Conservation (phyloP, 1,284 basidiomycete genomes). For the Malassezia dermatis region DNA sequence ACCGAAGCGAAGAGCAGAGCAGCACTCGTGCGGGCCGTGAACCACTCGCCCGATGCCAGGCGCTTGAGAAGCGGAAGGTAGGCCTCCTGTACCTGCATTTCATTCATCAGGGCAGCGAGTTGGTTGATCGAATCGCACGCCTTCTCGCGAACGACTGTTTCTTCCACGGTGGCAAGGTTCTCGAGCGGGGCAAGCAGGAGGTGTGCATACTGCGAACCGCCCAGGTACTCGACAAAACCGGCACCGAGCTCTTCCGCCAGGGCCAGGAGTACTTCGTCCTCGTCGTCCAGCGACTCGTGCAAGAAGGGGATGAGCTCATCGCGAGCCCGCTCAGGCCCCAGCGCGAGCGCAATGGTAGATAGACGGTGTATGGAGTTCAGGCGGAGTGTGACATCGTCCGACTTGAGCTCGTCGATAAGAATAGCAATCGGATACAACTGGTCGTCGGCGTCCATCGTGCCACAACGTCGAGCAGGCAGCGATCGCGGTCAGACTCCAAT, state of each 20-base stretch:
- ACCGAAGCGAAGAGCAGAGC: constrained; percentile 89
- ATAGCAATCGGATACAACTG: constrained; percentile 51
- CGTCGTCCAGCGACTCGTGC: constrained; percentile 95
- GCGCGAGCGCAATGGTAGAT: constrained; percentile 92
- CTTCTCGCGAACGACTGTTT: constrained; percentile 95
- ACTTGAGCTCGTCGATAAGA: constrained; percentile 83
- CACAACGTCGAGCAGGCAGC: neutral
- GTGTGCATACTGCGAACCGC: constrained; percentile 79
- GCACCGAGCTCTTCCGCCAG: constrained; percentile 85
- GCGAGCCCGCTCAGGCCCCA: constrained; percentile 86
- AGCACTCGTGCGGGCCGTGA: constrained; percentile 94
- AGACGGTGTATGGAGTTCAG: constrained; percentile 95
- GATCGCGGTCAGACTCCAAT: neutral
- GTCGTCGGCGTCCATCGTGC: constrained; percentile 44
- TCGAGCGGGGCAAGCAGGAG: constrained; percentile 83
- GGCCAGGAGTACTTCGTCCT: constrained; percentile 94
- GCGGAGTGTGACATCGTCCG: constrained; percentile 71
- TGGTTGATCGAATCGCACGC: constrained; percentile 94
- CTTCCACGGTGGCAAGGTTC: constrained; percentile 90
- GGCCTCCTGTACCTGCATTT: constrained; percentile 73
- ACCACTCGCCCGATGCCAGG: constrained; percentile 91
- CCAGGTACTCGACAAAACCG: constrained; percentile 78
- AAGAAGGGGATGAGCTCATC: constrained; percentile 95
- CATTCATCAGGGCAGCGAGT: constrained; percentile 67
- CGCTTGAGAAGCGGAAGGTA: constrained; percentile 86